Percentiles rank a stretch among this genome's conserved stretches.
Evolutionary conservation across 371 early-diverging fungal genomes (phyloP).

Genomic region (Mortierella sp.): DNA sequence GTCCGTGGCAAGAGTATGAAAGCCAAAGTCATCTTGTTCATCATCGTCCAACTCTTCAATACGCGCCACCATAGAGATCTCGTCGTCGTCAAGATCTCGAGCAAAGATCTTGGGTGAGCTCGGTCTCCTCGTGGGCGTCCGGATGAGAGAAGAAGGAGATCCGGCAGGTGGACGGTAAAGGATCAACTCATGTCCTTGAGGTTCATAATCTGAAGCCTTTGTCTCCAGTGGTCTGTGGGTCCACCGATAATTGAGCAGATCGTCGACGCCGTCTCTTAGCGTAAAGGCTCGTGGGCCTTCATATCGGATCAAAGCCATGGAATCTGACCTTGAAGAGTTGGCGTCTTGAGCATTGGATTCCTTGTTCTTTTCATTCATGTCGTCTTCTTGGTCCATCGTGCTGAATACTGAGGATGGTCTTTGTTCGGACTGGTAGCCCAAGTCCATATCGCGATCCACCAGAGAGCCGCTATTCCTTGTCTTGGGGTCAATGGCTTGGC

Average conservation of each 20-base stretch:
- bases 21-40: conserved; percentile 7
- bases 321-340: not conserved
- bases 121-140: not conserved
- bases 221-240: not conserved
- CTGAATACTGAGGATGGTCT: too few relatives aligned
- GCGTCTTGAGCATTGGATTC: not conserved
- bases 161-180: conserved; percentile 33
- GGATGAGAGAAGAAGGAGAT: not conserved
- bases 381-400: too few relatives aligned
- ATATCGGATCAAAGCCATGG: conserved; percentile 35
- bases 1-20: not conserved
- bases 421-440: too few relatives aligned
- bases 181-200: conserved; percentile 41
- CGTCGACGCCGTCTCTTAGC: conserved; percentile 36
- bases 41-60: conserved; percentile 44
- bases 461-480: too few relatives aligned
- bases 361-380: conserved; percentile 18
- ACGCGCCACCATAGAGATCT: not conserved
- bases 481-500: too few relatives aligned
- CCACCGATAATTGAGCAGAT: conserved; percentile 23
- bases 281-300: conserved; percentile 40
- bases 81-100: not conserved
- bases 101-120: too few relatives aligned
- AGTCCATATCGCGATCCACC: too few relatives aligned
- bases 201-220: not conserved